Conservation (phyloP, 2,329 filamentous ascomycete genomes). For the Achaetomium macrosporum region DNA sequence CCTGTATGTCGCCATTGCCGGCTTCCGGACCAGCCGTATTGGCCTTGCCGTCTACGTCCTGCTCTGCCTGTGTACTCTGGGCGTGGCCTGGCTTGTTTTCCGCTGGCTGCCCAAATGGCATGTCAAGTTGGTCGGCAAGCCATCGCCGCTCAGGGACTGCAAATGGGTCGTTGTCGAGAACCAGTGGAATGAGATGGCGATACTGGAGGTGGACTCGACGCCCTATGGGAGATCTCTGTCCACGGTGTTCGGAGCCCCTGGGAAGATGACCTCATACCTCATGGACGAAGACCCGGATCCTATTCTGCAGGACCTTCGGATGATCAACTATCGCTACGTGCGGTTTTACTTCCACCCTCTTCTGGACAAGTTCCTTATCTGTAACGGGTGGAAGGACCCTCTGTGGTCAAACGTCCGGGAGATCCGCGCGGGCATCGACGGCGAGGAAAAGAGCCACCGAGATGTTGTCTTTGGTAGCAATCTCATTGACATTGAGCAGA, state of each 20-base stretch:
- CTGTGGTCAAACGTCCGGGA: constrained; percentile 72
- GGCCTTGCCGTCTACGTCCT: constrained; percentile 65
- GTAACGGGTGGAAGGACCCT: constrained; percentile 91
- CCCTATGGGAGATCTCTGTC: constrained; percentile 51
- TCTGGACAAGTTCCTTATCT: constrained; percentile 81
- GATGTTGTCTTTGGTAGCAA: constrained; percentile 87
- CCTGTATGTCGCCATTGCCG: constrained; percentile 86
- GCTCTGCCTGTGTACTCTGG: constrained; percentile 66
- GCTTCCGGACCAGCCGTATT: constrained; percentile 70
- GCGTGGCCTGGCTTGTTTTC: constrained; percentile 76
- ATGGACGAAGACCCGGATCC: constrained; percentile 70
- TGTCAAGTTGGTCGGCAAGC: constrained; percentile 65
- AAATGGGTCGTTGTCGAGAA: constrained; percentile 96
- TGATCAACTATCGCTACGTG: constrained; percentile 88
- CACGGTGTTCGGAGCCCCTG: constrained; percentile 60
- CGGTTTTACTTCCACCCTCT: constrained; percentile 86
- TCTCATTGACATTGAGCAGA: constrained; percentile 87
- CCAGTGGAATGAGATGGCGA: constrained; percentile 87
- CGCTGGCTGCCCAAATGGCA: constrained; percentile 89
- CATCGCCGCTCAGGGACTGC: constrained; percentile 65
- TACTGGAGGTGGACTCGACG: constrained; percentile 59
- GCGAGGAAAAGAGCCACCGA: constrained; percentile 77
- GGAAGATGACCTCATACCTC: constrained; percentile 51
- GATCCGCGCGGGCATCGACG: constrained; percentile 75
- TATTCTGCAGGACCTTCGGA: constrained; percentile 66